A percentile compares a stretch with the other conserved stretches of the same genome.
phyloP scores from a whole-genome alignment of 257 asterid genomes.

The Solanum sejunctum region DNA sequence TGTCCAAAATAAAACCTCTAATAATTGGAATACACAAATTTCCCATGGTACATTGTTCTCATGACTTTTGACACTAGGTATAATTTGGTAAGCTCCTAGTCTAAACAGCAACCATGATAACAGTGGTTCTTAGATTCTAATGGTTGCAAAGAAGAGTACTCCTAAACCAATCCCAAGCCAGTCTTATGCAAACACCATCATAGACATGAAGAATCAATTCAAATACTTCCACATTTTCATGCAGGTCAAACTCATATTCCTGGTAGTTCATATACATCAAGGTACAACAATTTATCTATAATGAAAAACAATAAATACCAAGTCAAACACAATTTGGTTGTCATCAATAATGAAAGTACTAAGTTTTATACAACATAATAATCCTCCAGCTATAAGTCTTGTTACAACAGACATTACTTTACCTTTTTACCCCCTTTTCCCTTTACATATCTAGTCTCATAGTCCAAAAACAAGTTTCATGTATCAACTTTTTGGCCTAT shows the following conservation, averaged over 20 bases:
- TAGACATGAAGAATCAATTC: background rate
- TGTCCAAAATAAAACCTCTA: background rate
- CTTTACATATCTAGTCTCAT: background rate
- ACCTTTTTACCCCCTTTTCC: background rate
- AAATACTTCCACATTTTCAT: background rate
- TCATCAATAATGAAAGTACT: background rate
- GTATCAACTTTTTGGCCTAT: background rate
- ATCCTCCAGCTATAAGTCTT: background rate
- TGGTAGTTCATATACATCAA: background rate
- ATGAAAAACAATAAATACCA: background rate
- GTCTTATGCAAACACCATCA: background rate
- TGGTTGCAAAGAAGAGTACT: background rate
- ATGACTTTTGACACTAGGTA: background rate
- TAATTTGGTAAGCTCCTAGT: background rate
- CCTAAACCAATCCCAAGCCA: background rate
- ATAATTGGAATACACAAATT: background rate
- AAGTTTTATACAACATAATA: background rate
- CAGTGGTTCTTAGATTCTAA: background rate
- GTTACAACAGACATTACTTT: background rate
- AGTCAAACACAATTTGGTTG: background rate
- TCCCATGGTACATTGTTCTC: background rate
- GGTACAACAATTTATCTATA: background rate
- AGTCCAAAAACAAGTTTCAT: background rate
- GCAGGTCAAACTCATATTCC: background rate
- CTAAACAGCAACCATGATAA: background rate